Evolutionary conservation across 129 eudicot species (phyloP), one percentile per base, ranked within the genome.

Genomic region (Arctium minus): DNA sequence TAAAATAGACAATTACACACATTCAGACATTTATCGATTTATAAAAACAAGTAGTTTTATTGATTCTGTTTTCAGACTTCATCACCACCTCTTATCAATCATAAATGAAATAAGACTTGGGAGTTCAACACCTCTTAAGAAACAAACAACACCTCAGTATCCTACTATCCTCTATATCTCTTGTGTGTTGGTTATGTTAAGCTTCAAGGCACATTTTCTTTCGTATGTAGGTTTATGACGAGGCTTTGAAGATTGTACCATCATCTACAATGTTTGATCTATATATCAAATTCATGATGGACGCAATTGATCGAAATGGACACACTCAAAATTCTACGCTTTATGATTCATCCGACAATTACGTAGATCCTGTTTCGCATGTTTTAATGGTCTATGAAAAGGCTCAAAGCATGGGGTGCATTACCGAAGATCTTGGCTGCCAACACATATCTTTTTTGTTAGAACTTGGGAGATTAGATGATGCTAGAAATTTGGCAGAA

Each of bases 391-490:
- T 91, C 18, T 93, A 82, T 88, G 93, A 87, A 75, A 90, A 87
- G 77, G 97, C 99, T 79, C 93, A 93, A 86, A 88, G 76, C 74
- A 73, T 80, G 86, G 92, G 87, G 31, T 93, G 88, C 85, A 79
- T 93, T 37, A 85, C 89, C 2, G 94, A 93, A 86, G 90, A 90
- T 87, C 97, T 96, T 88, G 97, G 95, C 69, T 87, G 92, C 84
- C 89, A 90, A 79, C 86, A 93, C 38, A 85, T 93, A 71, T 82
- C 90, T 11, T 89, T 88, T 73, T 74, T 91, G 27, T 73, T 90
- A 88, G 83, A 91, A 42, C 71, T 90, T 60, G 92, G 95, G 6
- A 96, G 85, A 80, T 60, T 56, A 42, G 86, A 90, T 50, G 99
- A 93, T 81, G 99, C 97, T 77, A 90, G 87, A 81, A 79, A 81